Percentiles rank a stretch among this genome's conserved stretches.
These are phyloP conservation scores for Mikania micrantha DNA, from an alignment of 129 eudicot genomes.

Conservation along the genomic window DNA sequence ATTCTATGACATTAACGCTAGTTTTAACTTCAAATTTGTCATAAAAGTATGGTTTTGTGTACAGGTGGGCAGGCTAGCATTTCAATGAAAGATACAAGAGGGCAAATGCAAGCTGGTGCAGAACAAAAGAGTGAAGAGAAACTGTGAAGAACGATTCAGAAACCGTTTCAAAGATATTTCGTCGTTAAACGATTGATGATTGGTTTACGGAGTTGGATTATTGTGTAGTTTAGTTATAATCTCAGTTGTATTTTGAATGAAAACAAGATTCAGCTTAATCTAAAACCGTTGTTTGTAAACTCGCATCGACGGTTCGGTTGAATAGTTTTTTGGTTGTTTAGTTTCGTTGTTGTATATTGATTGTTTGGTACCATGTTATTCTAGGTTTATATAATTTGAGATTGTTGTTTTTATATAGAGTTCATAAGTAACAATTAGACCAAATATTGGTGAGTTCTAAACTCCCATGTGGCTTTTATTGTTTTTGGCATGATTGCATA, in stretches of 20 bases:
- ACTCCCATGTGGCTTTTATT: too few species aligned
- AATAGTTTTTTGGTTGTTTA: too few species aligned
- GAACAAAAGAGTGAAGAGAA: constrained; percentile 29
- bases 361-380: too few species aligned
- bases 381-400: too few species aligned
- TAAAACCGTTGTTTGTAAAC: neutral
- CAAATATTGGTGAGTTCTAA: too few species aligned
- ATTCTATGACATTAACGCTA: neutral
- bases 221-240: constrained; percentile 21
- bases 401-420: too few species aligned
- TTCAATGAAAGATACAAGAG: constrained; percentile 17
- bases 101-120: constrained; percentile 11
- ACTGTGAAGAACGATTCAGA: constrained; percentile 11
- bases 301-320: neutral
- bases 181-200: neutral
- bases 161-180: constrained; percentile 12
- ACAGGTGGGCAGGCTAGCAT: constrained; percentile 16
- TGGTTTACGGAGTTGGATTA: constrained; percentile 24
- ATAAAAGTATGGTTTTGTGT: neutral
- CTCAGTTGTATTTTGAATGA: constrained; percentile 7
- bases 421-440: too few species aligned
- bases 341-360: too few species aligned
- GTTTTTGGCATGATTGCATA: too few species aligned
- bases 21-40: neutral
- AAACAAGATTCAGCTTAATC: neutral